phyloP scores from a whole-genome alignment of 768 basidiomycete species.

The Fomitopsis pulvina region DNA sequence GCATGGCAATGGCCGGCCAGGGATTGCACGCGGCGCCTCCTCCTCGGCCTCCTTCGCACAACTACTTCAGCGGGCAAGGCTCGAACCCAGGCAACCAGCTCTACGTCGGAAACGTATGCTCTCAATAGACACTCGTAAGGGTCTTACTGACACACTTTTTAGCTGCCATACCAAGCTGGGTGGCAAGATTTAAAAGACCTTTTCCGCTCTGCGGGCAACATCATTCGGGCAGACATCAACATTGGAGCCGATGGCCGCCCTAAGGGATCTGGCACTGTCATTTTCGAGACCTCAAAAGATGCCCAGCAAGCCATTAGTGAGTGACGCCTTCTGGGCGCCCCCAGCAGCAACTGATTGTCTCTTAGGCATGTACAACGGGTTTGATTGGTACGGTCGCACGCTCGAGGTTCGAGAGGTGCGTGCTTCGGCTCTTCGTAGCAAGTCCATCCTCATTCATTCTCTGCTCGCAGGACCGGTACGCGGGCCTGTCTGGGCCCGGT shows the following conservation, averaged over 20 bases:
- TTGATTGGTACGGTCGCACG: conserved; percentile 93
- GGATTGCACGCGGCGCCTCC: conserved; percentile 75
- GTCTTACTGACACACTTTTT: conserved; percentile 4
- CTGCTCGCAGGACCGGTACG: conserved; percentile 68
- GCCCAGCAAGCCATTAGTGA: conserved; percentile 87
- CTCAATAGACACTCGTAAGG: background rate
- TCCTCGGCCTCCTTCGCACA: conserved; percentile 77
- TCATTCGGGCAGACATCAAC: conserved; percentile 93
- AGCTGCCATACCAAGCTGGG: conserved; percentile 96
- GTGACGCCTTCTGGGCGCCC: conserved; percentile 22
- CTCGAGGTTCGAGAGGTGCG: conserved; percentile 93
- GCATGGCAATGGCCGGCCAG: conserved; percentile 94
- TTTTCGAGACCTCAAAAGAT: conserved; percentile 88
- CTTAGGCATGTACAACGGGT: conserved; percentile 92
- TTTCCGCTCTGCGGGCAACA: conserved; percentile 92
- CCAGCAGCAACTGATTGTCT: background rate
- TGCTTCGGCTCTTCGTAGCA: background rate
- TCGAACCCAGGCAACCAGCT: conserved; percentile 86
- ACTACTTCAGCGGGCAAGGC: conserved; percentile 56
- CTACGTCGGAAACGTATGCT: conserved; percentile 82
- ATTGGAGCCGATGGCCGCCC: conserved; percentile 89
- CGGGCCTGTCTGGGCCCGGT: conserved; percentile 69
- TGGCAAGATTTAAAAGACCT: conserved; percentile 99
- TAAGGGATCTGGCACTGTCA: conserved; percentile 96
- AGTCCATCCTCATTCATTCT: background rate